Conservation (phyloP, 1,139 yeast species). For the Pichia sp. region DNA sequence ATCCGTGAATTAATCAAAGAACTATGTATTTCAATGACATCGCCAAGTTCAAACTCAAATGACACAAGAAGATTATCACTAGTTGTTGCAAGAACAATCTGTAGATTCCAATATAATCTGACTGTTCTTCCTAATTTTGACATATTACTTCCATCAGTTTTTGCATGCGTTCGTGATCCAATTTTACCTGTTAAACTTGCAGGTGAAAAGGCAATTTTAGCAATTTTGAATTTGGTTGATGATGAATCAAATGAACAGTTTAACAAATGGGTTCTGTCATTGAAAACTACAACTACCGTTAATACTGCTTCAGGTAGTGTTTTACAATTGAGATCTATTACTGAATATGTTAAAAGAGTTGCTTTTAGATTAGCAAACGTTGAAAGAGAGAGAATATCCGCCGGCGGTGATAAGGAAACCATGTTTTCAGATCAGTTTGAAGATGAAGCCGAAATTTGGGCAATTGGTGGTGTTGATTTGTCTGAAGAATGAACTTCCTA, state of each 20-base stretch:
- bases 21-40: constrained; percentile 42
- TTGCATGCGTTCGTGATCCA: constrained; percentile 76
- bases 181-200: constrained; percentile 89
- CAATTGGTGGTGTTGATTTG: constrained; percentile 64
- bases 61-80: constrained; percentile 78
- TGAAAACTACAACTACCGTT: constrained; percentile 26
- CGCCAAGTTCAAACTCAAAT: constrained; percentile 56
- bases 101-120: constrained; percentile 49
- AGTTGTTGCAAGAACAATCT: constrained; percentile 68
- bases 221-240: constrained; percentile 65
- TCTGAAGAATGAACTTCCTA: constrained; percentile 16
- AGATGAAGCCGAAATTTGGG: constrained; percentile 84
- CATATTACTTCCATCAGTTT: constrained; percentile 63
- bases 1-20: constrained; percentile 32
- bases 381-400: constrained; percentile 78
- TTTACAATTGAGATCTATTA: constrained; percentile 63
- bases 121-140: constrained; percentile 49
- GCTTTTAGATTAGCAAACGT: constrained; percentile 75
- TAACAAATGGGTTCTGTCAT: constrained; percentile 48
- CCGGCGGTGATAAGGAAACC: constrained; percentile 87
- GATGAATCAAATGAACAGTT: constrained; percentile 55
- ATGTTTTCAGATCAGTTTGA: constrained; percentile 80
- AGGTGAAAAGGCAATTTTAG: constrained; percentile 84
- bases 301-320: constrained; percentile 41
- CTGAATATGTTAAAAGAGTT: constrained; percentile 85